A percentile compares a stretch with the other conserved stretches of the same genome.
phyloP scores from a whole-genome alignment of 257 asterid species.

The Echites panduratus region DNA sequence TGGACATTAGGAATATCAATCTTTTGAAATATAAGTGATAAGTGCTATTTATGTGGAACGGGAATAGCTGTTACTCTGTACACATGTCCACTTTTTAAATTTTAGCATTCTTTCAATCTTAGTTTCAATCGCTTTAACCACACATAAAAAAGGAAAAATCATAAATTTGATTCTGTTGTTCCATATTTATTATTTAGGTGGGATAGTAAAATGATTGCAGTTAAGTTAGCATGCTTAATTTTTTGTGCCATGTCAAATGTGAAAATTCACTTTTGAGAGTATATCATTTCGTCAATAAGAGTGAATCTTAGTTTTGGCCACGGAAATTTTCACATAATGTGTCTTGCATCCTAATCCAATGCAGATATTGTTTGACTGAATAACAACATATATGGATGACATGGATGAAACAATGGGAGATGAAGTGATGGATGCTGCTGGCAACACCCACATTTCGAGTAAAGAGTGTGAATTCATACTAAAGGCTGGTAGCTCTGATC shows the following conservation, averaged over 20 bases:
- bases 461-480: slow-evolving; percentile 47
- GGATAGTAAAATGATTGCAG: neutral
- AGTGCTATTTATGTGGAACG: neutral
- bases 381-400: slow-evolving; percentile 14
- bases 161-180: neutral
- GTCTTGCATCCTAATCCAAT: slow-evolving; percentile 6
- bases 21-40: neutral
- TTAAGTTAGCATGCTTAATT: neutral
- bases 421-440: slow-evolving; percentile 28
- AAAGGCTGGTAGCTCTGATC: slow-evolving; percentile 51
- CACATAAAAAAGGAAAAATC: neutral
- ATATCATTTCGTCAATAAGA: neutral
- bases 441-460: slow-evolving; percentile 33
- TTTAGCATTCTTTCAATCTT: neutral
- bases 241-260: neutral
- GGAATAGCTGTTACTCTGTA: no score
- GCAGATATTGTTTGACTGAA: slow-evolving; percentile 18
- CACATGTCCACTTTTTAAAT: no score
- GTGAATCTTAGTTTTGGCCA: neutral
- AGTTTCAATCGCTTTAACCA: neutral
- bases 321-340: neutral
- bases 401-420: slow-evolving; percentile 35
- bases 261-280: neutral
- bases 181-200: neutral
- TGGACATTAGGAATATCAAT: neutral